Conservation (phyloP, 805 yeast species). For the Wickerhamomyces mucosus region DNA sequence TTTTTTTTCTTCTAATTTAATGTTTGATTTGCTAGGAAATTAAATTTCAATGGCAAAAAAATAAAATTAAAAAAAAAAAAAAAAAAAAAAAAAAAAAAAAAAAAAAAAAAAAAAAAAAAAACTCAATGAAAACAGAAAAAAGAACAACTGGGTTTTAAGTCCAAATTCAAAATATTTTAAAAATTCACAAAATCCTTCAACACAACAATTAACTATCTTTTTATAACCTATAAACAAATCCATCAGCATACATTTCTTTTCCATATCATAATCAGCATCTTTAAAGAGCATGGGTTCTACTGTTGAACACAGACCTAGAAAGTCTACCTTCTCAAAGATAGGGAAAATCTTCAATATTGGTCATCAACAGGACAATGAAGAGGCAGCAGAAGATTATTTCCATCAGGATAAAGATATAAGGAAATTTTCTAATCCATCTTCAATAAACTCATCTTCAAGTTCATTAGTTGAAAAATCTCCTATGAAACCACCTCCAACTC, state of each 20-base stretch:
- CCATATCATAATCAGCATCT: too few species aligned
- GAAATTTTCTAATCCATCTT: constrained; percentile 3
- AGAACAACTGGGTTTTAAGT: constrained; percentile 1
- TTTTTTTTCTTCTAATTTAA: too few species aligned
- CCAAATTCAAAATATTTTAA: not conserved
- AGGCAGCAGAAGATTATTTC: not conserved
- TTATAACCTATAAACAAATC: too few species aligned
- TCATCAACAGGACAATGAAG: not conserved
- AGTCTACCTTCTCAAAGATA: constrained; percentile 21
- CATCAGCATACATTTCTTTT: too few species aligned
- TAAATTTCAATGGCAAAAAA: too few species aligned
- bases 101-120: constrained; percentile 1
- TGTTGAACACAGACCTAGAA: constrained; percentile 15
- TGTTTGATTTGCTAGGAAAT: too few species aligned
- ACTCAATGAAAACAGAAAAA: constrained; percentile 3
- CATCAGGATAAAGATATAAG: not conserved
- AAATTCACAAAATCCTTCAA: not conserved
- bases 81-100: constrained; percentile 1
- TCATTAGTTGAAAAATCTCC: constrained; percentile 4
- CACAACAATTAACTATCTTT: too few species aligned
- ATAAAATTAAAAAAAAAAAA: not conserved
- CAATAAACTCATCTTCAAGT: constrained; percentile 8
- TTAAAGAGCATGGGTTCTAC: too few species aligned
- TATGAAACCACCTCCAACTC: constrained; percentile 5
- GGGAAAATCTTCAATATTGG: constrained; percentile 23